A percentile compares a stretch with the other conserved stretches of the same genome.
Evolutionary conservation across 371 early-diverging fungal species (phyloP).

Genomic region (Mucor irregularis): DNA sequence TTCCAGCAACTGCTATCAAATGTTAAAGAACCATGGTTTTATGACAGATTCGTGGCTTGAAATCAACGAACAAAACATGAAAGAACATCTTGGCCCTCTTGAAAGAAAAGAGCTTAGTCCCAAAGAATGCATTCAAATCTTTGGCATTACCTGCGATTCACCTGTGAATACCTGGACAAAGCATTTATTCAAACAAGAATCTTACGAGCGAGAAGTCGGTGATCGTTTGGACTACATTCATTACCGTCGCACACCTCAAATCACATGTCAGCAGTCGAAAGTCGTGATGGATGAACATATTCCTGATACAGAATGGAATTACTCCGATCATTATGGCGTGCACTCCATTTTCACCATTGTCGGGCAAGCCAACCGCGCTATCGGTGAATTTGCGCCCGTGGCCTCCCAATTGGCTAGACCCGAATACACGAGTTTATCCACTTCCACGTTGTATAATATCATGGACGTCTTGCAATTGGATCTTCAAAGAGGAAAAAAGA

Average conservation of each 20-base stretch:
- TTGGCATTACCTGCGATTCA: constrained; percentile 62
- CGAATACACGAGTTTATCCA: constrained; percentile 12
- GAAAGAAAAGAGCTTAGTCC: constrained; percentile 9
- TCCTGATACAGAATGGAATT: constrained; percentile 39
- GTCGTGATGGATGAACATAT: constrained; percentile 51
- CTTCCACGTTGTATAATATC: constrained; percentile 16
- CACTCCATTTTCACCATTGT: constrained; percentile 42
- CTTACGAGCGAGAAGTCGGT: constrained; percentile 40
- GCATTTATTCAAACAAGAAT: constrained; percentile 25
- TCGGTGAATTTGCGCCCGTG: neutral
- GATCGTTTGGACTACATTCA: constrained; percentile 65
- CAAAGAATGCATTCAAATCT: constrained; percentile 30
- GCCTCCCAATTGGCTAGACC: constrained; percentile 18
- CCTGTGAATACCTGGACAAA: constrained; percentile 57
- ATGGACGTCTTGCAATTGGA: constrained; percentile 21
- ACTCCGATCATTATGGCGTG: constrained; percentile 64
- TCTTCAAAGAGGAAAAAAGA: neutral
- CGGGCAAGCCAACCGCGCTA: neutral
- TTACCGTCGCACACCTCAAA: constrained; percentile 39
- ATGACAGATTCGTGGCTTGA: constrained; percentile 62
- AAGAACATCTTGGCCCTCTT: neutral
- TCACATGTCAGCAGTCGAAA: constrained; percentile 38
- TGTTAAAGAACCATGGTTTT: constrained; percentile 47
- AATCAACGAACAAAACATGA: constrained; percentile 27
- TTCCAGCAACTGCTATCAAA: constrained; percentile 41